Evolutionary conservation across 345 rosid genomes (phyloP).

Genomic region (Tarenaya hassleriana): DNA sequence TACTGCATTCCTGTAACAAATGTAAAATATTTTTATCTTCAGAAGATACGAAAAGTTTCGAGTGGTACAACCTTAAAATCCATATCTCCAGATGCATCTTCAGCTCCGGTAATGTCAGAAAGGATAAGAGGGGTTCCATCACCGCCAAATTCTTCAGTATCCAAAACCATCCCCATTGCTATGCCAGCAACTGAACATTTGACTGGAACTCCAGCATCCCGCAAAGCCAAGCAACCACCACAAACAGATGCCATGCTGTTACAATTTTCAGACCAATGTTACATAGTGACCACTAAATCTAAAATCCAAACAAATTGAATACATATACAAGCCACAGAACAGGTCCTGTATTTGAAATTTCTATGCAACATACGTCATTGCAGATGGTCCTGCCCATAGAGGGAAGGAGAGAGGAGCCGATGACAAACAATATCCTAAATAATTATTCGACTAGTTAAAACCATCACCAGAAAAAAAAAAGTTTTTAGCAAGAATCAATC

Average conservation of each 20-base stretch:
- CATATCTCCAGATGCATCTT: conserved; percentile 99
- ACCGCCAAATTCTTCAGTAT: conserved; percentile 89
- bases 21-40: neutral
- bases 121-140: conserved; percentile 94
- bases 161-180: conserved; percentile 96
- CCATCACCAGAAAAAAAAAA: too few relatives aligned
- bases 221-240: conserved; percentile 97
- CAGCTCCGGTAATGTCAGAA: conserved; percentile 96
- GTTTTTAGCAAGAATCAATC: too few relatives aligned
- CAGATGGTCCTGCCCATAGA: too few relatives aligned
- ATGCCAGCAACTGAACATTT: conserved; percentile 88
- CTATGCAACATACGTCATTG: neutral
- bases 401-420: too few relatives aligned
- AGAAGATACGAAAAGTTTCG: neutral
- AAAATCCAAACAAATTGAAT: conserved; percentile 13
- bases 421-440: too few relatives aligned
- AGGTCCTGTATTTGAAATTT: neutral
- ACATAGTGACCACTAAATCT: conserved; percentile 16
- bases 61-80: conserved; percentile 69
- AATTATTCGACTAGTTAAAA: too few relatives aligned
- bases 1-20: neutral
- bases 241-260: conserved; percentile 99
- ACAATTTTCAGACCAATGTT: conserved; percentile 13
- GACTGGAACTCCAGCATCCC: conserved; percentile 97
- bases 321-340: neutral